Conservation (phyloP, 176 grass and related monocot genomes). For the Puccinellia tenuiflora region DNA sequence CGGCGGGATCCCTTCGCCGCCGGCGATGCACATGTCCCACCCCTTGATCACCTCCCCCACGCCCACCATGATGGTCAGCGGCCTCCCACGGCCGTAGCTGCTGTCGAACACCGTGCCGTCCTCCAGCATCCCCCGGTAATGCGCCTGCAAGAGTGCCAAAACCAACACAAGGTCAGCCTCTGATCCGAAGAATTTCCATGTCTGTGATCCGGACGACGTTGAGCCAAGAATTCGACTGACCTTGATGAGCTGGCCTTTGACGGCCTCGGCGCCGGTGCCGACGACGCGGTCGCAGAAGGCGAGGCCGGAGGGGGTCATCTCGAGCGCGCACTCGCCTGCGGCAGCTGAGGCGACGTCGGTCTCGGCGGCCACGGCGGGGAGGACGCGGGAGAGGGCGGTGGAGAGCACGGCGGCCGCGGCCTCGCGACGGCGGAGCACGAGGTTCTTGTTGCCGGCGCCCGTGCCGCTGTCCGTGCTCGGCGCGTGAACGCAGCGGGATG, state of each 20-base stretch:
- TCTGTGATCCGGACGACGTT: background rate
- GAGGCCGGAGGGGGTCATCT: slow-evolving; percentile 52
- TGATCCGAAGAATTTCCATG: background rate
- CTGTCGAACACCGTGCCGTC: slow-evolving; percentile 94
- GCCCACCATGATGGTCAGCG: slow-evolving; percentile 65
- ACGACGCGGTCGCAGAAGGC: slow-evolving; percentile 74
- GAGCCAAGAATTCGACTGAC: background rate
- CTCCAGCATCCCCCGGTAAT: slow-evolving; percentile 84
- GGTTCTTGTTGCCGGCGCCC: background rate
- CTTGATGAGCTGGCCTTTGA: slow-evolving; percentile 79
- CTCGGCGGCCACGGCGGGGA: slow-evolving; percentile 7
- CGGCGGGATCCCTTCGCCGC: slow-evolving; percentile 78
- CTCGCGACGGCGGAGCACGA: slow-evolving; percentile 36
- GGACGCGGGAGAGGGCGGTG: slow-evolving; percentile 21
- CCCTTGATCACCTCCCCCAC: slow-evolving; percentile 96
- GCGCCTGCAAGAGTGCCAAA: too few relatives aligned
- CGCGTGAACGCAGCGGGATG: background rate
- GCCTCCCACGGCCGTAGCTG: slow-evolving; percentile 75
- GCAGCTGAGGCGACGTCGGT: background rate
- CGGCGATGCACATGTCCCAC: slow-evolving; percentile 88
- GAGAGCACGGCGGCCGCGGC: slow-evolving; percentile 30
- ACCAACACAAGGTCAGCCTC: too few relatives aligned
- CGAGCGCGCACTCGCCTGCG: slow-evolving; percentile 35
- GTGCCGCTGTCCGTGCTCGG: background rate
- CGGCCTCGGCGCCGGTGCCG: slow-evolving; percentile 50